These are phyloP conservation scores for Komagataella pseudopastoris DNA, from an alignment of 805 yeast species.

Conservation along the genomic window DNA sequence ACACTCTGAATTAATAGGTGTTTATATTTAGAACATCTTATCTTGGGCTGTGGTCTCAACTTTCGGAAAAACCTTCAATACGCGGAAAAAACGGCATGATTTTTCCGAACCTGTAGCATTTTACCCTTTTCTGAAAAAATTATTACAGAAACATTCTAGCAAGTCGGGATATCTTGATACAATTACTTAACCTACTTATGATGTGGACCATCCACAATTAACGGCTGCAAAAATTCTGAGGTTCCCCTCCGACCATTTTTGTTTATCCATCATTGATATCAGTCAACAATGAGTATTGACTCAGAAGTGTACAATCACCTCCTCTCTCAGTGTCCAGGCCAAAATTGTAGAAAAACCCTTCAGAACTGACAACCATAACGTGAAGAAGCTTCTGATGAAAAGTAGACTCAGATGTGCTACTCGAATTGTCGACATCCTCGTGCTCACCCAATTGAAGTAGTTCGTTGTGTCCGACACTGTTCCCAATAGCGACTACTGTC, in stretches of 20 bases:
- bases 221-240: background rate
- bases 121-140: background rate
- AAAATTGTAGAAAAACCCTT: constrained; percentile 76
- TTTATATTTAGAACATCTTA: background rate
- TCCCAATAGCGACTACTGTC: constrained; percentile 35
- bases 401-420: constrained; percentile 3
- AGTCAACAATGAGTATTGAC: constrained; percentile 43
- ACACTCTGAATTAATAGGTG: background rate
- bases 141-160: no score
- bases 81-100: background rate
- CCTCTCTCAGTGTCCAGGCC: constrained; percentile 82
- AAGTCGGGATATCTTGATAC: background rate
- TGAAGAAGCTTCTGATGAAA: constrained; percentile 21
- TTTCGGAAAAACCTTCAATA: background rate
- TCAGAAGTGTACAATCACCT: constrained; percentile 80
- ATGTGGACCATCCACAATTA: background rate
- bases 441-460: background rate
- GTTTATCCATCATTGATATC: constrained; percentile 1
- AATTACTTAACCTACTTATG: background rate
- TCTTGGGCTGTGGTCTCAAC: background rate
- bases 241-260: background rate
- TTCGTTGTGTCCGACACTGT: constrained; percentile 8
- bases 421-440: constrained; percentile 9
- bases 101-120: background rate
- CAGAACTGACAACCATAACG: constrained; percentile 74